Conservation (phyloP, 2,329 filamentous ascomycete species). For the Colletotrichum karsti region DNA sequence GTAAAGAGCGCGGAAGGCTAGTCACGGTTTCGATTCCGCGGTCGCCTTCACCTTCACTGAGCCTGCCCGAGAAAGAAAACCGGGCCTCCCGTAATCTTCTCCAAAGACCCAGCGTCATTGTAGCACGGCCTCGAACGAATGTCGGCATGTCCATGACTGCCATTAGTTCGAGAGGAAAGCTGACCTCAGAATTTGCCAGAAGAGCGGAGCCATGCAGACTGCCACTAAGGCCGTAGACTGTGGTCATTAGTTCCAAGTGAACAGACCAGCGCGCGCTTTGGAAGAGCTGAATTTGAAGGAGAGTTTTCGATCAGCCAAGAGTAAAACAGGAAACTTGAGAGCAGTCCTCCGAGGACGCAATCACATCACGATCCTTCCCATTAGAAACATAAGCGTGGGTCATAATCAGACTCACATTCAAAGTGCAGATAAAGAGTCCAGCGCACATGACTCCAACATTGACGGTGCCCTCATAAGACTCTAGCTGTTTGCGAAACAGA, state of each 20-base stretch:
- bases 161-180: conserved; percentile 13
- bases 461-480: background rate
- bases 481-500: conserved; percentile 3
- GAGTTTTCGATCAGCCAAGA: rapidly evolving
- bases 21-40: background rate
- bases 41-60: background rate
- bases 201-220: background rate
- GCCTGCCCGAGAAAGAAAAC: too few species aligned
- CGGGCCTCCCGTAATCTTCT: background rate
- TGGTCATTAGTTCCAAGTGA: background rate
- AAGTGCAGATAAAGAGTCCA: background rate
- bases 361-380: too few species aligned
- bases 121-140: conserved; percentile 7
- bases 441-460: background rate
- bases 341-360: too few species aligned
- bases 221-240: background rate
- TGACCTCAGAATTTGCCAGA: background rate
- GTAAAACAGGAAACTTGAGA: too few species aligned
- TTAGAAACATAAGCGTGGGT: too few species aligned
- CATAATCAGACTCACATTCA: background rate
- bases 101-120: background rate
- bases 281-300: background rate
- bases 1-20: background rate
- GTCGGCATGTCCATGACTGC: conserved; percentile 22
- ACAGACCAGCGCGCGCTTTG: background rate